These are phyloP conservation scores for Zostera marina DNA, from an alignment of 116 monocot genomes.

Conservation along the genomic window DNA sequence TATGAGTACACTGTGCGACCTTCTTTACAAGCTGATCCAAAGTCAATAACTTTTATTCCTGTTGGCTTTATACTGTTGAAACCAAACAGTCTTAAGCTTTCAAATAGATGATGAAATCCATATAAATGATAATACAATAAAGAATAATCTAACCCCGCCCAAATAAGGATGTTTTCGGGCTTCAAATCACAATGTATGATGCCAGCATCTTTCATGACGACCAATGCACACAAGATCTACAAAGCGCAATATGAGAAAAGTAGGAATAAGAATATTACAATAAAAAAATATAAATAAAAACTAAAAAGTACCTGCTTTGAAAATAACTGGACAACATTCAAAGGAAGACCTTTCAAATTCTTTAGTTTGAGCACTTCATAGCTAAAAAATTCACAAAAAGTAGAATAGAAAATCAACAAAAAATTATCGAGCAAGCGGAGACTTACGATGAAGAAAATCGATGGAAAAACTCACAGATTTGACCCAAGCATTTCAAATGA, in stretches of 20 bases:
- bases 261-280: background rate
- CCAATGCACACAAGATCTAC: constrained; percentile 80
- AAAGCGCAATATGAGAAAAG: background rate
- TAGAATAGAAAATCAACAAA: background rate
- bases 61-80: constrained; percentile 47
- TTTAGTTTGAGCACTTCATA: constrained; percentile 78
- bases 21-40: constrained; percentile 98
- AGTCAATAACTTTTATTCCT: constrained; percentile 95
- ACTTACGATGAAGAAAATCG: constrained; percentile 24
- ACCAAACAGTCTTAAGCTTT: constrained; percentile 7
- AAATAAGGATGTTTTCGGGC: constrained; percentile 92
- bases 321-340: constrained; percentile 64
- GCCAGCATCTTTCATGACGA: constrained; percentile 84
- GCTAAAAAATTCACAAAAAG: constrained; percentile 19
- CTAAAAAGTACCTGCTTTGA: constrained; percentile 59
- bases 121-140: background rate
- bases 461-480: constrained; percentile 57
- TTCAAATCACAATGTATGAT: constrained; percentile 99
- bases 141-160: constrained; percentile 33
- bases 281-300: background rate
- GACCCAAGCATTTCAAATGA: constrained; percentile 90
- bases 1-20: constrained; percentile 85
- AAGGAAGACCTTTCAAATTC: constrained; percentile 57
- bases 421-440: background rate
- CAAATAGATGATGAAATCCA: background rate